Evolutionary conservation across 1,284 basidiomycete genomes (phyloP), one percentile per base, ranked within the genome.

Genomic region (Ganoderma lingzhi): DNA sequence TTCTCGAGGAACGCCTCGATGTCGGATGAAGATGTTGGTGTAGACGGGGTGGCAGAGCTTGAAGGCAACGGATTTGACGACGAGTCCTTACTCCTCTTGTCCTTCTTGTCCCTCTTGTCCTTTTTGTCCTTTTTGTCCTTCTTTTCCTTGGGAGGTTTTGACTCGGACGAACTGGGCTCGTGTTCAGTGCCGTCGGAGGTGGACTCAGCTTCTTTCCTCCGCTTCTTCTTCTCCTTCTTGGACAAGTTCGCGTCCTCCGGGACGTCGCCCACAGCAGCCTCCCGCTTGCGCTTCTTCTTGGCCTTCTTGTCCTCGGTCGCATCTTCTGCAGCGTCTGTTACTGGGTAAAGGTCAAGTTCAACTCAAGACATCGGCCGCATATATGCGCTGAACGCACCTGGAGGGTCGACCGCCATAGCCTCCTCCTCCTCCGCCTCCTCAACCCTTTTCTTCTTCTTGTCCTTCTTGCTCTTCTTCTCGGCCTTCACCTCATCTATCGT

Each of bases 1-100:
- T 89, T 89, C 53, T 81, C 77, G 44, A 97, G 85, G 83, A 92
- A 98, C 0, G 86, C 85, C 41, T 85, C 83, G 45, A 88, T 83
- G 39, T 92, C 86, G 5, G 80, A 68, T 4, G 82, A 69, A 39
- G 83, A 79, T 51, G 35, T 15, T 10, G 79, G 72, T 3, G 76
- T 63, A 23, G 66, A 45, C 9, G 73, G 42, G n/a, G 71, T 69
- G 0, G 68, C 48, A 23, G 48, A 5, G 71, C 53, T 2, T 71
- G 76, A 70, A n/a, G 73, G 48, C 23, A 59, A 42, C 4, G 70
- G 23, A 32, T 51, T 55, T 8, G 66, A 15, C 4, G 62, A 19
- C 23, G 63, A n/a, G 9, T 63, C 64, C 42, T 73, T 70, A n/a
- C 48, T 66, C 67, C 72, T 73, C 56, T 70, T 71, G 39, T 72